phyloP scores from a whole-genome alignment of 2,329 filamentous ascomycete genomes.

The Calonectria hongkongensis region DNA sequence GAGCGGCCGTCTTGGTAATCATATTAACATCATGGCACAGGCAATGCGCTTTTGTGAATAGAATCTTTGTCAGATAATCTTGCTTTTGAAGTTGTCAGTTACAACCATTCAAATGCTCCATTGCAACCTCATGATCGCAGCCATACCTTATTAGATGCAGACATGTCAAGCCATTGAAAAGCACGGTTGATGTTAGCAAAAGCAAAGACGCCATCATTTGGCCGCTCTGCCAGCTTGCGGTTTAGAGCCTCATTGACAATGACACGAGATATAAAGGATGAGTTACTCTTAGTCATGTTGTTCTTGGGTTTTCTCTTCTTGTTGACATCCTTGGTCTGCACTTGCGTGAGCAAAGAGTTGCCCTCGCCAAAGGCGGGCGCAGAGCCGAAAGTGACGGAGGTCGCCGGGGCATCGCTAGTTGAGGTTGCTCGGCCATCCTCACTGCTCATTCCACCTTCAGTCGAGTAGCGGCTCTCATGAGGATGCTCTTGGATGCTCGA shows the following conservation, averaged over 20 bases:
- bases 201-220: constrained; percentile 86
- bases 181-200: constrained; percentile 98
- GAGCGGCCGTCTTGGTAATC: constrained; percentile 84
- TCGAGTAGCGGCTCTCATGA: constrained; percentile 75
- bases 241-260: constrained; percentile 89
- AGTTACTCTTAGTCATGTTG: constrained; percentile 98
- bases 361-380: constrained; percentile 89
- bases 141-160: constrained; percentile 80
- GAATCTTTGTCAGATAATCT: constrained; percentile 94
- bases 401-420: constrained; percentile 68
- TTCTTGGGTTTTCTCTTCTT: constrained; percentile 97
- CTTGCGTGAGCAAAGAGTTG: constrained; percentile 81
- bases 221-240: constrained; percentile 87
- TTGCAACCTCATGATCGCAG: neutral
- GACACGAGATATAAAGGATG: constrained; percentile 97
- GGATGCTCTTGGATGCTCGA: constrained; percentile 77
- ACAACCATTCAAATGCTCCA: constrained; percentile 46
- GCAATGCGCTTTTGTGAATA: constrained; percentile 97
- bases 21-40: constrained; percentile 95
- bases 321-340: constrained; percentile 80
- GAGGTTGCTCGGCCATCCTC: constrained; percentile 74
- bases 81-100: constrained; percentile 68
- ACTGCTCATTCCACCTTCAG: constrained; percentile 75
- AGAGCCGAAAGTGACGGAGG: constrained; percentile 63
- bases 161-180: constrained; percentile 96